These are phyloP conservation scores for Bromus sterilis DNA, from an alignment of 176 grass and related monocot species.

Conservation along the genomic window DNA sequence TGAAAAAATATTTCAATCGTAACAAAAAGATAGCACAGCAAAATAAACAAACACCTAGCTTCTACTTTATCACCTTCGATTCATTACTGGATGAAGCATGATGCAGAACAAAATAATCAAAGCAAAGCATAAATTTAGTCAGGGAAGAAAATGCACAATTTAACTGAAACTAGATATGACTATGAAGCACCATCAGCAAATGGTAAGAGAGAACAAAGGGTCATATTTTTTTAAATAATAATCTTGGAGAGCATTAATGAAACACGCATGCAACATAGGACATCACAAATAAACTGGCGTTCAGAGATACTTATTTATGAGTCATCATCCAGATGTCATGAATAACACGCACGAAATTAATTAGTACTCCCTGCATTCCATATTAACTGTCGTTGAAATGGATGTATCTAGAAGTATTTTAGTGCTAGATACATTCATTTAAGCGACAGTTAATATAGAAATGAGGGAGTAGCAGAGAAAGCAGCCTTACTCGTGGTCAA, in stretches of 20 bases:
- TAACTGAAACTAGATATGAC: slow-evolving; percentile 7
- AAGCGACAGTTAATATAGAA: not conserved
- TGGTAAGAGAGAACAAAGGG: not conserved
- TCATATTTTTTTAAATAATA: not conserved
- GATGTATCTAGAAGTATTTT: too few relatives aligned
- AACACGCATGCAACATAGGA: not conserved
- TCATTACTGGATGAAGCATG: not conserved
- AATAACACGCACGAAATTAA: not conserved
- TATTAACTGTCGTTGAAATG: too few relatives aligned
- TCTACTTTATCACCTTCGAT: not conserved
- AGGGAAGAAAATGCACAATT: not conserved
- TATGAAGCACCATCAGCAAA: not conserved
- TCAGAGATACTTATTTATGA: not conserved
- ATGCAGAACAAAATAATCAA: slow-evolving; percentile 1
- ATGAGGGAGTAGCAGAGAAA: not conserved
- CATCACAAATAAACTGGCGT: not conserved
- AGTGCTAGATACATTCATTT: too few relatives aligned
- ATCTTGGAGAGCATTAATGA: not conserved
- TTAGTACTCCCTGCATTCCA: not conserved
- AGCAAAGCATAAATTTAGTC: not conserved
- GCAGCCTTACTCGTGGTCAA: slow-evolving; percentile 71
- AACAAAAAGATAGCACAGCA: slow-evolving; percentile 5
- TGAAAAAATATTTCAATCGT: not conserved
- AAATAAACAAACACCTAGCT: slow-evolving; percentile 24
- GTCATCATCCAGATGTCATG: slow-evolving; percentile 5